These are phyloP conservation scores for Ceratocystis papillata DNA, from an alignment of 2,329 filamentous ascomycete species.

Conservation along the genomic window DNA sequence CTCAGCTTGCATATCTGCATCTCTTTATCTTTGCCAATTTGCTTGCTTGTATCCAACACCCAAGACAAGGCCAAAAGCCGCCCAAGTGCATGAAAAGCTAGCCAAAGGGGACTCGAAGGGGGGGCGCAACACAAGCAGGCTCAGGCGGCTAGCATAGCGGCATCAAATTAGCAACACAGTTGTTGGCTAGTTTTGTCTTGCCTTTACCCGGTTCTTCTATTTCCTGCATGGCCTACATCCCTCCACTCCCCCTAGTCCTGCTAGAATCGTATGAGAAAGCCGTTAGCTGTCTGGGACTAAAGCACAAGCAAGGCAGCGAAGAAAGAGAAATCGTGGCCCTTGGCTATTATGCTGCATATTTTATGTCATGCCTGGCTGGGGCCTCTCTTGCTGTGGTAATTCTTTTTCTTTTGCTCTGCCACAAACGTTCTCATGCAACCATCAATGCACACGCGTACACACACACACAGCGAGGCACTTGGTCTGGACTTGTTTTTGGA, in stretches of 20 bases:
- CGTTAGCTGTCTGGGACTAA: slow-evolving; percentile 11
- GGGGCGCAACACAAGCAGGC: too few species aligned
- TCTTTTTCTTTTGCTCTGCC: background rate
- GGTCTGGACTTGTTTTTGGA: too few species aligned
- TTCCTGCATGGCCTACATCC: background rate
- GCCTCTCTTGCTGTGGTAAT: background rate
- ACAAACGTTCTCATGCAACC: too few species aligned
- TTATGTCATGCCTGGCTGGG: background rate
- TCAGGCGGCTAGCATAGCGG: too few species aligned
- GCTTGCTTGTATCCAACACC: too few species aligned
- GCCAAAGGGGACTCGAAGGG: too few species aligned
- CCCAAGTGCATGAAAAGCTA: too few species aligned
- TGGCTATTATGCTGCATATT: background rate
- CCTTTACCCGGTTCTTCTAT: background rate
- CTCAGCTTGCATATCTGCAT: background rate
- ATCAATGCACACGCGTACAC: background rate
- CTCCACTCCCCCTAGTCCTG: background rate
- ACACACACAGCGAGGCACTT: background rate
- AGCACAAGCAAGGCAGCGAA: background rate
- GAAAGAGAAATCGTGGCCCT: background rate
- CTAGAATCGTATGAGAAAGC: slow-evolving; percentile 7
- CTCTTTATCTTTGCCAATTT: background rate
- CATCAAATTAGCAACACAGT: too few species aligned
- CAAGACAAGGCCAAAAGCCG: too few species aligned
- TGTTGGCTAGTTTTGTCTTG: background rate